Base-by-base conservation (phyloP, 2,329 filamentous ascomycete species). In the Diaporthe batatas region DNA sequence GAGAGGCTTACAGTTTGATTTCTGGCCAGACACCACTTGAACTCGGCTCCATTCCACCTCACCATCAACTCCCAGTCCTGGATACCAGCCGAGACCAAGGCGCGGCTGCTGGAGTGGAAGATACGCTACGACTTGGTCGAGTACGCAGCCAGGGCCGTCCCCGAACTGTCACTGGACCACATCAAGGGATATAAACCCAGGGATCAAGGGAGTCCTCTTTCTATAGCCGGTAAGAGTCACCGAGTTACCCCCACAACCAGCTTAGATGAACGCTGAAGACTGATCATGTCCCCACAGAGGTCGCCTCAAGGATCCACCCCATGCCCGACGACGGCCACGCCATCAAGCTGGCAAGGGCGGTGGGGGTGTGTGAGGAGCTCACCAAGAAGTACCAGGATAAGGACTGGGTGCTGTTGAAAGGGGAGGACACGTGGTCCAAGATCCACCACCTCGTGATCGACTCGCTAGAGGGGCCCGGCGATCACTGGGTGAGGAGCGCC, bases 21-120 rank as follows among this genome's bases (percentile, higher is more conserved):
- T 21, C 85, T 79, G 47, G n/a, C 23, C 47, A 95, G 95, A 77
- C 95, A 98, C 81, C 90, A 91, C 77, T 84, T 96, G 76, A 98
- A 93, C 79, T 85, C 85, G 0, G 79, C 86, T 14, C 91, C 92
- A n/a, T 90, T 97, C 76, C 96, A 96, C 84, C 87, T 94, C 76
- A 85, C 86, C 10, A 87, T 98, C 79, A 87, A 91, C 78, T 83
- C 83, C 14, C 87, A 87, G 75, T 76, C 85, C 49, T 96, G 89
- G 88, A 85, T 95, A 55, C 85, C 90, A 0, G 79, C 82, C 0
- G 84, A 85, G 10, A 84, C 85, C 62, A 96, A 95, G 79, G 84
- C 86, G 16, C 90, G 93, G 7, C 83, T 98, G 0, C 85, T 98
- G 10, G 93, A 96, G 81, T 95, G 91, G 89, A 97, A 97, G 81